Percentiles rank a stretch among this genome's conserved stretches.
Evolutionary conservation across 2,329 filamentous ascomycete genomes (phyloP).

Genomic region (Dothiorella sarmentorum): DNA sequence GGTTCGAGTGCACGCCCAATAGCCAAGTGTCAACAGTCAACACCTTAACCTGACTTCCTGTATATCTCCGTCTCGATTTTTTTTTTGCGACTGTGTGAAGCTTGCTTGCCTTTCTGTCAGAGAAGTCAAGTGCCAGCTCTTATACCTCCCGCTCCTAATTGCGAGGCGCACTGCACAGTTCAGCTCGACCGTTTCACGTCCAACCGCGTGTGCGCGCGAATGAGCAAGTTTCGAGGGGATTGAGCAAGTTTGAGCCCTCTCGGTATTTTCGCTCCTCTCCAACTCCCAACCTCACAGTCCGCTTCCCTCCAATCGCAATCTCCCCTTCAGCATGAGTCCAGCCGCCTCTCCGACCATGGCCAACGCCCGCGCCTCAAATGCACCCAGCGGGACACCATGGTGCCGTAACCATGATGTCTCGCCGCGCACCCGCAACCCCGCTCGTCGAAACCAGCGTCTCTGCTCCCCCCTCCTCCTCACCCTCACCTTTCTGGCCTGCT

Average conservation of each 20-base stretch:
- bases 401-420: constrained; percentile 7
- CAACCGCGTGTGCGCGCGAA: not conserved
- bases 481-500: not conserved
- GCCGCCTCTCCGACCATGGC: not conserved
- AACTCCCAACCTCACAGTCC: not conserved
- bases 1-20: not conserved
- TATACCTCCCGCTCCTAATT: not conserved
- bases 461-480: not conserved
- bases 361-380: constrained; percentile 8
- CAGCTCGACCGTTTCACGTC: not conserved
- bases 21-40: constrained; percentile 16
- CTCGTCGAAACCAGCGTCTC: not conserved
- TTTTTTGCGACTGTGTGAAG: not conserved
- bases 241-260: constrained; percentile 19
- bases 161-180: not conserved
- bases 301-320: not conserved
- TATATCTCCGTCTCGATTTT: not conserved
- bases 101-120: not conserved
- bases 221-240: constrained; percentile 15
- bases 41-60: not conserved
- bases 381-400: constrained; percentile 9
- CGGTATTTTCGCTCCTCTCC: not conserved
- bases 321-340: not conserved
- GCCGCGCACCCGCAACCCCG: not conserved
- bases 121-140: no score